Evolutionary conservation across 768 basidiomycete species (phyloP), one percentile per base, ranked within the genome.

Genomic region (Thelephora aurantiotincta): DNA sequence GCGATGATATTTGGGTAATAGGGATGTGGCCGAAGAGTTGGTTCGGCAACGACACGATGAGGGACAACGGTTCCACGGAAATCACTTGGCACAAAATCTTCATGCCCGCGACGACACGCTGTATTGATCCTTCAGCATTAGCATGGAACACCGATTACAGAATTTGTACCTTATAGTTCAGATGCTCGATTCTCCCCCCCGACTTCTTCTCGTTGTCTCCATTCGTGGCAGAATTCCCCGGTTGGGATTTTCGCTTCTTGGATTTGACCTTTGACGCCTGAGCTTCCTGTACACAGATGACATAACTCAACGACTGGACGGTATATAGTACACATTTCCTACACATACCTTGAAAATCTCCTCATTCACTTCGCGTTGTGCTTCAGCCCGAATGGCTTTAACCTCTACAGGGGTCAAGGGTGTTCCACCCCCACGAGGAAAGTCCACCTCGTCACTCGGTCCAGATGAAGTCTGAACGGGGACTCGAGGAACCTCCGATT

Each of bases 341-440:
- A 36, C 11, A 48, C 74, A 43, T 51, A 81, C 85, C 65, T 75
- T 64, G 57, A 89, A 84, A 2, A 90, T 65, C 52, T 91, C 87
- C 33, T 75, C 74, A 56, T 92, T 76, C 0, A 87, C 91, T 60
- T 96, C 92, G 58, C 79, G 78, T 7, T 77, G 67, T 5, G 80
- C 94, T 61, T 98, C 94, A 19, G 83, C 79, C 45, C 82, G 77
- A 33, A 89, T 77, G 46, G 80, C 68, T 63, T 93, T 92, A 47
- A 91, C 81, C 62, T 99, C 93, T 6, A 89, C 66, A 30, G 91
- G 82, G 16, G 93, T 96, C 55, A 94, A 74, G 30, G 69, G 74
- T 1, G 90, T 86, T 46, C 94, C 94, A 22, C 94, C 94, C 22
- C 94, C 96, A 55, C 94, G 80, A 49, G 93, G 93, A 64, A 98